These are phyloP conservation scores for Brassica carinata DNA, from an alignment of 345 rosid species.

Conservation along the genomic window DNA sequence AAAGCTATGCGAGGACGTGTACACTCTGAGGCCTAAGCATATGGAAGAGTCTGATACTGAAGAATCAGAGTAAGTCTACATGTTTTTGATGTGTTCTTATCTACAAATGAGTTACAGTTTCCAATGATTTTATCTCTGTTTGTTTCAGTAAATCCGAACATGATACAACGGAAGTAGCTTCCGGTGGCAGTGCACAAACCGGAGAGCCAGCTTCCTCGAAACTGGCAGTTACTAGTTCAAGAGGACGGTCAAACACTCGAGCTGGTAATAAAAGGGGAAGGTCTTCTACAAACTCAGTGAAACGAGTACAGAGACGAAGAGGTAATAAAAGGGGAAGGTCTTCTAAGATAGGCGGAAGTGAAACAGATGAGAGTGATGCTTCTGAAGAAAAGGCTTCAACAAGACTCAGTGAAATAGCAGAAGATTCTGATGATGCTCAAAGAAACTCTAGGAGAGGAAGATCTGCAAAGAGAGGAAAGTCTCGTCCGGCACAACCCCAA, in stretches of 20 bases:
- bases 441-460: slow-evolving; percentile 26
- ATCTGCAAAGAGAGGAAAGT: slow-evolving; percentile 26
- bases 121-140: slow-evolving; percentile 14
- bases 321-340: too few relatives aligned
- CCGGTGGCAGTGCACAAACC: slow-evolving; percentile 20
- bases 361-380: slow-evolving; percentile 52
- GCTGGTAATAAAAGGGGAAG: slow-evolving; percentile 49
- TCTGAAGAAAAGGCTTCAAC: slow-evolving; percentile 38
- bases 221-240: slow-evolving; percentile 46
- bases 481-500: slow-evolving; percentile 33
- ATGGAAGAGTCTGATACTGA: slow-evolving; percentile 46
- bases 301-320: slow-evolving; percentile 48
- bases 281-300: slow-evolving; percentile 32
- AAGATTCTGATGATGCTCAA: slow-evolving; percentile 25
- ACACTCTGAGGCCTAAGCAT: slow-evolving; percentile 58
- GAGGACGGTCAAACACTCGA: slow-evolving; percentile 56
- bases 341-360: slow-evolving; percentile 54
- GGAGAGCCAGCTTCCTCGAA: slow-evolving; percentile 33
- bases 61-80: slow-evolving; percentile 50
- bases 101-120: too few relatives aligned
- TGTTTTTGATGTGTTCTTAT: not conserved
- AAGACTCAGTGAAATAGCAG: slow-evolving; percentile 24
- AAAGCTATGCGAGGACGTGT: slow-evolving; percentile 61
- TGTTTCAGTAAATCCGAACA: slow-evolving; percentile 50
- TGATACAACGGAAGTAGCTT: slow-evolving; percentile 38